Conservation (phyloP, 148 eudicot genomes). For the Silene uniflora region DNA sequence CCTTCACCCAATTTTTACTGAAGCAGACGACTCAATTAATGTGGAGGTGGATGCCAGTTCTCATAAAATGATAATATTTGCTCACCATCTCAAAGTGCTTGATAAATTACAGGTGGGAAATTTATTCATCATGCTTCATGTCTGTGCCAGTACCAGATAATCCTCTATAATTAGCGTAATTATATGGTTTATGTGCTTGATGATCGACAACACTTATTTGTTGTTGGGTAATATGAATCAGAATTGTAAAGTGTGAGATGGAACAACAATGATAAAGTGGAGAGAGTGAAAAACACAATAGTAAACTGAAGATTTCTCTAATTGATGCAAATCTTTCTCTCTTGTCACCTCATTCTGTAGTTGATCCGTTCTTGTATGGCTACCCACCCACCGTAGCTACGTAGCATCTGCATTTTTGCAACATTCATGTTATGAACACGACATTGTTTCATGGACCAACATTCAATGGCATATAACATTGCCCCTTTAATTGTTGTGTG, state of each 20-base stretch:
- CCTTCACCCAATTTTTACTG: constrained; percentile 71
- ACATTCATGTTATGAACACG: neutral
- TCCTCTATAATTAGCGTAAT: neutral
- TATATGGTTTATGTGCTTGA: neutral
- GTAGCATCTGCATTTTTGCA: neutral
- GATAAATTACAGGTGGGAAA: constrained; percentile 78
- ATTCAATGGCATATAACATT: neutral
- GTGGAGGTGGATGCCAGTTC: constrained; percentile 40
- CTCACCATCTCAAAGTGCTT: constrained; percentile 88
- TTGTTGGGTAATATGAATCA: neutral
- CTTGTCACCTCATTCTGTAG: neutral
- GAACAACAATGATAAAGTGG: neutral
- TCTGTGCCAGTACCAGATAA: neutral
- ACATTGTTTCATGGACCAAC: neutral
- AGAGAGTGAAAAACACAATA: neutral
- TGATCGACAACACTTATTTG: neutral
- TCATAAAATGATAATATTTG: constrained; percentile 96
- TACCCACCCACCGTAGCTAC: neutral
- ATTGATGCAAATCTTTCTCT: neutral
- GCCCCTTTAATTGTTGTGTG: neutral
- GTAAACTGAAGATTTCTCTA: neutral
- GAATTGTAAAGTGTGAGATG: neutral
- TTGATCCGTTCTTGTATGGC: neutral
- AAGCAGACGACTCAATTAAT: constrained; percentile 39
- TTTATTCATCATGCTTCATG: constrained; percentile 1